phyloP scores from a whole-genome alignment of 768 basidiomycete genomes.

The Lentinula sp. region DNA sequence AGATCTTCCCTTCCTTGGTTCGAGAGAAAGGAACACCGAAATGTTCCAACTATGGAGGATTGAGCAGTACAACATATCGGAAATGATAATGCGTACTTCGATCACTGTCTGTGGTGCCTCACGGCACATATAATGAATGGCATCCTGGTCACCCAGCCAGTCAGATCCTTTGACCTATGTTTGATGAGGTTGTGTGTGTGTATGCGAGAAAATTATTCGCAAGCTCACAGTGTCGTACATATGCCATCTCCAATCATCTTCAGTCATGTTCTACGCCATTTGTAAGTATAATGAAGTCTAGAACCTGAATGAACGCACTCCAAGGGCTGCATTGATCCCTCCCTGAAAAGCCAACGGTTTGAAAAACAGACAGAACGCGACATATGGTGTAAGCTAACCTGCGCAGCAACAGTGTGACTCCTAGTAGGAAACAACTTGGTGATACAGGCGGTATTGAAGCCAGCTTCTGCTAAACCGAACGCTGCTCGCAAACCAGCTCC shows the following conservation, averaged over 20 bases:
- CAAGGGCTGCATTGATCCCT: slow-evolving; percentile 96
- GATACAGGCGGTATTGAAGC: slow-evolving; percentile 98
- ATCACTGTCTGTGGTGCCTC: slow-evolving; percentile 93
- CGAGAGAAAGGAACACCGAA: slow-evolving; percentile 98
- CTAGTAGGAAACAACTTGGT: slow-evolving; percentile 98
- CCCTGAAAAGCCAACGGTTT: slow-evolving; percentile 45
- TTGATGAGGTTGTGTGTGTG: slow-evolving; percentile 10
- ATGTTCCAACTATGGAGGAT: slow-evolving; percentile 76
- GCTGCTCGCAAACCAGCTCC: slow-evolving; percentile 98
- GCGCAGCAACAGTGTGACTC: slow-evolving; percentile 98
- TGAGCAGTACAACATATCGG: not conserved
- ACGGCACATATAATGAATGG: slow-evolving; percentile 99
- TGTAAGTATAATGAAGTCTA: not conserved
- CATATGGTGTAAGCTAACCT: slow-evolving; percentile 40
- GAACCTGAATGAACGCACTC: slow-evolving; percentile 43
- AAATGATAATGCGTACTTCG: slow-evolving; percentile 49
- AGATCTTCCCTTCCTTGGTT: slow-evolving; percentile 98
- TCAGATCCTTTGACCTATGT: slow-evolving; percentile 94
- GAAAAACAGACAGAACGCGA: slow-evolving; percentile 3
- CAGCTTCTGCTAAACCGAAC: slow-evolving; percentile 96
- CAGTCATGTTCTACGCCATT: slow-evolving; percentile 85
- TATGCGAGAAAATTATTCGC: not conserved
- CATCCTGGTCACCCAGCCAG: slow-evolving; percentile 99
- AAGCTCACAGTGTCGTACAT: slow-evolving; percentile 88
- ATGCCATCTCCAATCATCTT: slow-evolving; percentile 99